Evolutionary conservation across 2,329 filamentous ascomycete species (phyloP).

Genomic region (Curvularia verruculosa): DNA sequence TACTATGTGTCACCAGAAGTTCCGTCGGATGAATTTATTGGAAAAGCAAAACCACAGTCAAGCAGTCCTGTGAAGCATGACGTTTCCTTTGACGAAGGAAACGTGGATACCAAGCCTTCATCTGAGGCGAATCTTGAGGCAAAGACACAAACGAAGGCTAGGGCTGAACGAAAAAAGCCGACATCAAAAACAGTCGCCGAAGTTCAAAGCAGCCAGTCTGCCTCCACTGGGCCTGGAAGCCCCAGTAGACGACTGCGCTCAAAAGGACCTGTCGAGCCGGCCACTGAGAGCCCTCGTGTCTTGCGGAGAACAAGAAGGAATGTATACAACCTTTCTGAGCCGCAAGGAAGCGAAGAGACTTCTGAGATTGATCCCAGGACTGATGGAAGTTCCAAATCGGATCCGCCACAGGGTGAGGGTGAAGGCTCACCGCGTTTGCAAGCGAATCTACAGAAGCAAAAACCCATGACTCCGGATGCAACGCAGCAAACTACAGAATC

Average conservation of each 20-base stretch:
- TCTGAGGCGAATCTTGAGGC: conserved; percentile 14
- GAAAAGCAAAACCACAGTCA: conserved; percentile 4
- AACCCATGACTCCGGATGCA: conserved; percentile 34
- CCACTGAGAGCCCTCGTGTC: conserved; percentile 22
- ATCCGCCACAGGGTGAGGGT: conserved; percentile 12
- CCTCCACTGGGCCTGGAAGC: conserved; percentile 11
- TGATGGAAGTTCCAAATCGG: not conserved
- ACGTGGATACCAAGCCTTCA: conserved; percentile 9
- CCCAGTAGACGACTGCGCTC: conserved; percentile 14
- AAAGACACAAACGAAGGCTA: conserved; percentile 2
- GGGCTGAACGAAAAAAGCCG: conserved; percentile 4
- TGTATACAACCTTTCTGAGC: conserved; percentile 13
- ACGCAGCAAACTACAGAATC: conserved; percentile 37
- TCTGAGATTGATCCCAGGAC: conserved; percentile 12
- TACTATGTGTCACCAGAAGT: conserved; percentile 34
- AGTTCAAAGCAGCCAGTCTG: conserved; percentile 10
- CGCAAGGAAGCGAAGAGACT: conserved; percentile 2
- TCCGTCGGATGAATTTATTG: conserved; percentile 29
- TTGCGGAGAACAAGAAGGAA: conserved; percentile 21
- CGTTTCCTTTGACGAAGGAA: not conserved
- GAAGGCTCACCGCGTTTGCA: conserved; percentile 22
- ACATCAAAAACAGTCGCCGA: conserved; percentile 2
- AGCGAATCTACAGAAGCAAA: conserved; percentile 21
- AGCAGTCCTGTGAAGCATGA: conserved; percentile 20
- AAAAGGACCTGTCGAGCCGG: conserved; percentile 5